Evolutionary conservation across 1,284 basidiomycete species (phyloP), one percentile per base, ranked within the genome.

Genomic region (Amylostereum chailletii): DNA sequence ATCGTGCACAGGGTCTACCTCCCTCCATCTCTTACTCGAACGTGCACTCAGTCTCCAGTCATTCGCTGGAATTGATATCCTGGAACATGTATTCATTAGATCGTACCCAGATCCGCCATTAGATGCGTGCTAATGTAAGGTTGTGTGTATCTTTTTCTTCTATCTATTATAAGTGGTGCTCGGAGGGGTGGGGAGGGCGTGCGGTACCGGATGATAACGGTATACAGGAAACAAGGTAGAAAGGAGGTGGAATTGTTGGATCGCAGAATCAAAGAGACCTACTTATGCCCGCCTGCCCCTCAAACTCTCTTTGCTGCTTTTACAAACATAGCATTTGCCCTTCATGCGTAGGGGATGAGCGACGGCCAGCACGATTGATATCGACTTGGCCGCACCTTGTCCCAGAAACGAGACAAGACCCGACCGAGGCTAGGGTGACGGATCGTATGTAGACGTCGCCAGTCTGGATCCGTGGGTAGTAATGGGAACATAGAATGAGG

Each of bases 251-350:
- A 19, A 19, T 19, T 19, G 19, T 19, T 19, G 19, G 19, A 19
- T 19, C 19, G 19, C 19, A 19, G 19, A 19, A 19, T 19, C 19
- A 19, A 19, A 19, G 19, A 19, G 19, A 19, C 19, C 19, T 19
- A 19, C 19, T 19, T 19, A 19, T 19, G 19, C 19, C 19, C 19
- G 19, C 19, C 19, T 19, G 19, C 19, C 19, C 19, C 19, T 19
- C 19, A 19, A 81, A 59, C 70, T 72, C 66, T 88, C 91, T 51
- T 93, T 87, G 66, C 94, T 90, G 57, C 97, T 89, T 64, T 89
- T 90, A 94, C 95, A 98, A 9, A 97, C 91, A 65, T 93, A 98
- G 62, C 92, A 93, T 65, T 90, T 88, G 26, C 92, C 93, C 90
- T 94, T 55, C 34, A 41, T 26, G 47, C 47, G 52, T 55, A 42